Base-by-base conservation (phyloP, 2,329 filamentous ascomycete species). In the Epichloe elymi region DNA sequence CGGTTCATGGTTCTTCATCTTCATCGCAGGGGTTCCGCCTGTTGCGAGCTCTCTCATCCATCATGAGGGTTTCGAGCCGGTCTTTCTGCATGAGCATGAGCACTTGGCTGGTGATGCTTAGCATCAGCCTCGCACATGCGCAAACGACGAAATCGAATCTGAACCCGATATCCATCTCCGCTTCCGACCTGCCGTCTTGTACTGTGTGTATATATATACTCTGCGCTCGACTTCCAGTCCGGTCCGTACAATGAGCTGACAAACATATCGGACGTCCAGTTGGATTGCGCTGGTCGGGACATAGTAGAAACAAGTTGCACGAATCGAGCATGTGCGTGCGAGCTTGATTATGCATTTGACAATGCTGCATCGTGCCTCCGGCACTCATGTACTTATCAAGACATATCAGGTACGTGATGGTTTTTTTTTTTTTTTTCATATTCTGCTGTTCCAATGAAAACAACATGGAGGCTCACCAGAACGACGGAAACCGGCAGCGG, bases 321-420 rank as follows among this genome's bases (percentile, higher is more conserved):
- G 14, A 17, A 49, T 17, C 20, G n/a, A 15, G 14, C 10, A 3
- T 52, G 51, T 36, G 51, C 51, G 2, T 52, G 51, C 17, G 15
- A 46, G 23, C 46, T 52, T 17, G 51, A 52, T n/a, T 1, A 17
- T 11, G 46, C 51, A 15, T 30, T 52, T 14, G 51, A 52, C 19
- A 17, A 40, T 49, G 23, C 51, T 15, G 5, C 46, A 19, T 46
- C 23, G 46, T 7, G 51, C 23, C 35, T 49, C 2, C 39, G 46
- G 37, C 20, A 14, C 8, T 35, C 40, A 2, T 52, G 51, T 26
- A 19, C 40, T 10, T 52, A 35, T n/a, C 11, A 17, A 15, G 46
- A 52, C 14, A 49, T 46, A 8, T 37, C 49, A 33, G 15, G 51
- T 52, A 46, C 12, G 45, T 50, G 15, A 2, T 26, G 35, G 11